Base-by-base conservation (phyloP, 1,139 yeast genomes). In the Hanseniaspora uvarum region DNA sequence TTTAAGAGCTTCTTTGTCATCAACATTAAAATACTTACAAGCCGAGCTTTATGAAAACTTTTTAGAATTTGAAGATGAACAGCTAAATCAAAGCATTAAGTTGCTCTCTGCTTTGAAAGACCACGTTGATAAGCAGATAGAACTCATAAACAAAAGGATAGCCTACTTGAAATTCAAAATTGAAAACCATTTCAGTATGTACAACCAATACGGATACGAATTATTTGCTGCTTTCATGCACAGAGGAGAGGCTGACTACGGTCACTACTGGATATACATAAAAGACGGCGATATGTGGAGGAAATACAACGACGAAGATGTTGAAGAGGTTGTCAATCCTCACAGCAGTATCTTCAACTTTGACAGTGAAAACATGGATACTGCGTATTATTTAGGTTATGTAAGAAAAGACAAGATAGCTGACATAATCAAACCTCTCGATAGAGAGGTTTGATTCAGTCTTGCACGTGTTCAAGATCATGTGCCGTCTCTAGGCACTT, bases 201-300 rank as follows among this genome's bases (percentile, higher is more conserved):
- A 83, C 68, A 77, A 74, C 52, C 70, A 75, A 55, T 76, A 82
- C 30, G 94, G 92, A 0, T 92, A 92, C 66, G 75, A 86, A 0
- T 75, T 92, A 12, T 92, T 89, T 71, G 94, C 97, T 0, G 83
- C 92, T 7, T 92, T 92, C 63, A 87, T 94, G 48, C 98, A 92
- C 67, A 74, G 96, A 54, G 98, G 98, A 7, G 95, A 88, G 62
- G 98, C 96, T 1, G 81, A 88, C 55, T 89, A 86, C 64, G 98
- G 98, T 3, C 98, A 92, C 68, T 92, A 92, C 66, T 92, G 97
- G 96, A 79, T 89, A 16, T 92, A 89, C 65, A 89, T 92, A 58
- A 79, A 78, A 58, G 50, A 49, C 16, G 47, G 45, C 2, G 62
- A 62, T 5, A 71, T 84, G 34, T 92, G 81, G 77, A 73, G 96